These are phyloP conservation scores for Telfairia occidentalis DNA, from an alignment of 331 rosid species.

Conservation along the genomic window DNA sequence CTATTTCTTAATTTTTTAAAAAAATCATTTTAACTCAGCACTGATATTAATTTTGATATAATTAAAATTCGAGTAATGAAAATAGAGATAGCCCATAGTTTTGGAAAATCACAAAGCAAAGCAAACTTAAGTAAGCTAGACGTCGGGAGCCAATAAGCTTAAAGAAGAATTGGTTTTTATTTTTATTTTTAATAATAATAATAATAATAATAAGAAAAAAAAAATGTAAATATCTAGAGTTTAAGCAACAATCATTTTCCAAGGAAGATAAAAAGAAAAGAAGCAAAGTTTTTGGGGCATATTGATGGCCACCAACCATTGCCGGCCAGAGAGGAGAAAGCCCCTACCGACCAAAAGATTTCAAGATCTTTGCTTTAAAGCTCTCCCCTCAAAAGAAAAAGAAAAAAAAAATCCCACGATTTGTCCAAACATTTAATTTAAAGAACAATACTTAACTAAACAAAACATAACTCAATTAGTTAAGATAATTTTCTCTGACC, in stretches of 20 bases:
- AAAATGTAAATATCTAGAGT: not conserved
- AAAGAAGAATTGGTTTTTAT: not conserved
- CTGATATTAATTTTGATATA: not conserved
- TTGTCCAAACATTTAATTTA: no score
- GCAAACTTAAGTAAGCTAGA: not conserved
- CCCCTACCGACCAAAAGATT: constrained; percentile 10
- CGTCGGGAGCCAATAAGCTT: not conserved
- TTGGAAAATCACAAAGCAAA: not conserved
- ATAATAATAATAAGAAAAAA: not conserved
- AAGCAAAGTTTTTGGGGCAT: constrained; percentile 5
- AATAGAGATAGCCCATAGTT: not conserved
- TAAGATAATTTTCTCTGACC: no score
- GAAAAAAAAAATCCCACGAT: no score
- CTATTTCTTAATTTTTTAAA: no score
- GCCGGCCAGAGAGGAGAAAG: constrained; percentile 13
- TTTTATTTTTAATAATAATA: no score
- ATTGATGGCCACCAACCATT: constrained; percentile 3
- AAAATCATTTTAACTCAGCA: not conserved
- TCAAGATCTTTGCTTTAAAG: constrained; percentile 9
- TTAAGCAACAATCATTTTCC: not conserved
- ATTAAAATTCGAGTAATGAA: not conserved
- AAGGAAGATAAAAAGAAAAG: constrained; percentile 7
- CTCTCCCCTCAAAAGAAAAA: not conserved
- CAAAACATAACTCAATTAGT: no score
- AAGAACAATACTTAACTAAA: no score